Evolutionary conservation across 805 yeast species (phyloP).

Genomic region (Yamadazyma sp.): DNA sequence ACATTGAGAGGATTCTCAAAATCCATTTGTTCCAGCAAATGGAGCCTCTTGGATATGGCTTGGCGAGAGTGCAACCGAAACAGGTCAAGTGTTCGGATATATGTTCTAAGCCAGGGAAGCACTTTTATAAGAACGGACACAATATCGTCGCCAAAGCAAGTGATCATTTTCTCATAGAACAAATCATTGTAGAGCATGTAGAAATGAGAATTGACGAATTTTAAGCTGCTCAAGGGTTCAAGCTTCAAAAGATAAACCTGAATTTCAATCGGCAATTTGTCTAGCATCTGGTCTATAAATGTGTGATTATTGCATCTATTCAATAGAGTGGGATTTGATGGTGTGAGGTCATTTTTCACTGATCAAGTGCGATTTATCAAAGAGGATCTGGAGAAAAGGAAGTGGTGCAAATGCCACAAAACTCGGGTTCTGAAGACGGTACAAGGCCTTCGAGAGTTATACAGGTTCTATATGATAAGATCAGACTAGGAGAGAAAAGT

Average conservation of each 20-base stretch:
- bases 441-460: too few species aligned
- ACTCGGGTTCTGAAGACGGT: too few species aligned
- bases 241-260: slow-evolving; percentile 35
- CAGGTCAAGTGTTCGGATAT: slow-evolving; percentile 39
- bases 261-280: slow-evolving; percentile 44
- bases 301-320: not conserved
- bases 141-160: slow-evolving; percentile 38
- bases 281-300: slow-evolving; percentile 16
- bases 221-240: slow-evolving; percentile 34
- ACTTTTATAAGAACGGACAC: slow-evolving; percentile 31
- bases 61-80: slow-evolving; percentile 29
- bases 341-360: slow-evolving; percentile 1
- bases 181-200: slow-evolving; percentile 51
- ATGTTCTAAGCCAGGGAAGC: slow-evolving; percentile 38
- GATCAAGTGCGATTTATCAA: slow-evolving; percentile 1
- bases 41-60: slow-evolving; percentile 26
- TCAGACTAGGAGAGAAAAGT: too few species aligned
- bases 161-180: slow-evolving; percentile 39
- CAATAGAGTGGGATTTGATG: not conserved
- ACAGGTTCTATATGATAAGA: too few species aligned
- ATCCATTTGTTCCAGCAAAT: slow-evolving; percentile 25
- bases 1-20: slow-evolving; percentile 23
- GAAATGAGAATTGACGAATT: slow-evolving; percentile 41
- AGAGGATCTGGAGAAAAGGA: slow-evolving; percentile 1
- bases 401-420: too few species aligned